Evolutionary conservation across 1,139 yeast genomes (phyloP).

Genomic region (Debaryomyces sp.): DNA sequence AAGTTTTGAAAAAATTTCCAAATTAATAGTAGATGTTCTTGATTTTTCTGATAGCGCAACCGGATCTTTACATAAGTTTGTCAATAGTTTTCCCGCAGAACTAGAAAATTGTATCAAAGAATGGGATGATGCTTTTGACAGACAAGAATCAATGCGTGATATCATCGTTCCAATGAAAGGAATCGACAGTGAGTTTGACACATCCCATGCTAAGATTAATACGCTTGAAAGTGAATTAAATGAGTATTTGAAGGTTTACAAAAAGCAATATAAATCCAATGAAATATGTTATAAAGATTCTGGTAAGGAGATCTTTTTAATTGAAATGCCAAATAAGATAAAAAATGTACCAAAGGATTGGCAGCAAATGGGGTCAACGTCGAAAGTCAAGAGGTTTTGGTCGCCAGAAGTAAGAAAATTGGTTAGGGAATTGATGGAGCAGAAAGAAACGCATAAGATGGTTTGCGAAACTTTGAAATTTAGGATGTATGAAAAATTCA

Average conservation of each 20-base stretch:
- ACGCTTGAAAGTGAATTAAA: conserved; percentile 62
- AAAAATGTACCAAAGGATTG: conserved; percentile 79
- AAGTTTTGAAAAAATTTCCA: conserved; percentile 67
- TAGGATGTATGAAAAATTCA: conserved; percentile 75
- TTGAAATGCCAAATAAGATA: conserved; percentile 78
- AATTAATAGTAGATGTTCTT: conserved; percentile 46
- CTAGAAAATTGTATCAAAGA: conserved; percentile 52
- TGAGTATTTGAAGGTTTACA: conserved; percentile 58
- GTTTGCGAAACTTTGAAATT: conserved; percentile 72
- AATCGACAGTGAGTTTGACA: conserved; percentile 85
- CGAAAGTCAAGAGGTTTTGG: conserved; percentile 89
- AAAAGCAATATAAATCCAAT: conserved; percentile 66
- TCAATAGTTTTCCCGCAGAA: conserved; percentile 57
- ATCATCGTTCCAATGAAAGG: conserved; percentile 77
- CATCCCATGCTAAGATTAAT: conserved; percentile 58
- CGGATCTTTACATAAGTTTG: conserved; percentile 53
- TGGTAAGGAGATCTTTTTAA: conserved; percentile 88
- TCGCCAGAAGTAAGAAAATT: conserved; percentile 82
- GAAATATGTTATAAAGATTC: conserved; percentile 83
- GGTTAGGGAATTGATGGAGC: conserved; percentile 82
- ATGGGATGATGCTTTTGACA: conserved; percentile 88
- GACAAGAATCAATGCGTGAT: conserved; percentile 67
- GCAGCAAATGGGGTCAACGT: conserved; percentile 95
- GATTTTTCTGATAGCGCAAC: conserved; percentile 39
- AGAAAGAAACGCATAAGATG: conserved; percentile 77